phyloP scores from a whole-genome alignment of 495 filamentous ascomycete species.

The Annulohypoxylon bovei region DNA sequence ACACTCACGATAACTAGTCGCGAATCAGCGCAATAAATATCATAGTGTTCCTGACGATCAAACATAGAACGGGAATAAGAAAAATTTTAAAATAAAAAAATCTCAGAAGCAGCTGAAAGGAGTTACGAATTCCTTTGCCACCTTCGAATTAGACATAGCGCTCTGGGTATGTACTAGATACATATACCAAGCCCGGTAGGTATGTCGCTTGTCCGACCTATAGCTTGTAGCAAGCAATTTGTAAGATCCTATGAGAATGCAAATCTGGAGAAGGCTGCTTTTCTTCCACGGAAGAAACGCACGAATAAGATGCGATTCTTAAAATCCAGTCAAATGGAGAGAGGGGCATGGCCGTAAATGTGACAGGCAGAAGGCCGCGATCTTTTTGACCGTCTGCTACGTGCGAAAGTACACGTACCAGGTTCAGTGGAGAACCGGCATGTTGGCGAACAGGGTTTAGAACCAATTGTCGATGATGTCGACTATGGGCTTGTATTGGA shows the following conservation, averaged over 20 bases:
- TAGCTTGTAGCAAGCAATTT: conserved; percentile 7
- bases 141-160: background rate
- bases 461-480: conserved; percentile 27
- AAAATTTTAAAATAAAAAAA: conserved; percentile 4
- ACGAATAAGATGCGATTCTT: conserved; percentile 30
- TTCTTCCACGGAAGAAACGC: conserved; percentile 5
- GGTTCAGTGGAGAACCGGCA: conserved; percentile 29
- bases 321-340: conserved; percentile 27
- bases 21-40: conserved; percentile 1
- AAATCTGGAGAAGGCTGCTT: conserved; percentile 15
- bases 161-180: too few species aligned
- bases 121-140: conserved; percentile 20
- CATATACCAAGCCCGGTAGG: background rate
- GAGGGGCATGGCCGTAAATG: conserved; percentile 8
- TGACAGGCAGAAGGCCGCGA: conserved; percentile 17
- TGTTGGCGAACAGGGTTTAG: conserved; percentile 35
- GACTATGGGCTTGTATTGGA: conserved; percentile 13
- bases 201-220: background rate
- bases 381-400: conserved; percentile 22
- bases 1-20: conserved; percentile 10
- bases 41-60: conserved; percentile 30
- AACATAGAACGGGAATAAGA: background rate
- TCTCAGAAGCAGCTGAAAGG: background rate
- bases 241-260: conserved; percentile 5
- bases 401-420: conserved; percentile 29